Evolutionary conservation across 768 basidiomycete species (phyloP).

Genomic region (Tricholoma terreum): DNA sequence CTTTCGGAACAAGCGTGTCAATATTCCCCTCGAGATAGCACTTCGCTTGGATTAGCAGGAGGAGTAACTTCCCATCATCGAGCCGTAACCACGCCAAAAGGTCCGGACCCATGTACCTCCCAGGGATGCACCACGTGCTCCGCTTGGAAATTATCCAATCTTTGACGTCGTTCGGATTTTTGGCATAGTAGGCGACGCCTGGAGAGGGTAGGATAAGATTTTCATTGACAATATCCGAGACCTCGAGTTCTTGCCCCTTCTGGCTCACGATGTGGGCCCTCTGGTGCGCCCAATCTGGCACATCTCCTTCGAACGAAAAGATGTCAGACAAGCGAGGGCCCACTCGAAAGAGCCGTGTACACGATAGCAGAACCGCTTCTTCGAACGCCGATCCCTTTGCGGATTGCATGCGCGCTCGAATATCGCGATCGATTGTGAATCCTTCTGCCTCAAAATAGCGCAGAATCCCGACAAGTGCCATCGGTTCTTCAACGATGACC

Average conservation of each 20-base stretch:
- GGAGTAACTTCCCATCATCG: too few relatives aligned
- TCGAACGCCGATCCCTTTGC: not conserved
- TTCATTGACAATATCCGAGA: not conserved
- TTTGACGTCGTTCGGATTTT: too few relatives aligned
- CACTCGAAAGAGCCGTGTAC: not conserved
- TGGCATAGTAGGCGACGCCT: too few relatives aligned
- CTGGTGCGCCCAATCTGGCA: not conserved
- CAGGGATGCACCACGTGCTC: too few relatives aligned
- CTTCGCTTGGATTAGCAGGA: too few relatives aligned
- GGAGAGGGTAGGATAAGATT: too few relatives aligned
- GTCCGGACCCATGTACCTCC: too few relatives aligned
- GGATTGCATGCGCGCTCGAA: not conserved
- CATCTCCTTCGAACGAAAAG: not conserved
- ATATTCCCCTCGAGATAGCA: too few relatives aligned
- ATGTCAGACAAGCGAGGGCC: not conserved
- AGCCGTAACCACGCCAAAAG: too few relatives aligned
- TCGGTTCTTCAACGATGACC: not conserved
- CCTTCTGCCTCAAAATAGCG: not conserved
- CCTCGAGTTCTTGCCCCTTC: not conserved
- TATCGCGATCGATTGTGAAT: not conserved
- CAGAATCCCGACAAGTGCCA: not conserved
- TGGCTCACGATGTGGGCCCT: not conserved
- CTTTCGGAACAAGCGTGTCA: too few relatives aligned
- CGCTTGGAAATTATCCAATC: too few relatives aligned
- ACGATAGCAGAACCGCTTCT: not conserved